Percentiles rank a stretch among this genome's conserved stretches.
Evolutionary conservation across 1,284 basidiomycete species (phyloP).

Genomic region (Apiotrichum gamsii): DNA sequence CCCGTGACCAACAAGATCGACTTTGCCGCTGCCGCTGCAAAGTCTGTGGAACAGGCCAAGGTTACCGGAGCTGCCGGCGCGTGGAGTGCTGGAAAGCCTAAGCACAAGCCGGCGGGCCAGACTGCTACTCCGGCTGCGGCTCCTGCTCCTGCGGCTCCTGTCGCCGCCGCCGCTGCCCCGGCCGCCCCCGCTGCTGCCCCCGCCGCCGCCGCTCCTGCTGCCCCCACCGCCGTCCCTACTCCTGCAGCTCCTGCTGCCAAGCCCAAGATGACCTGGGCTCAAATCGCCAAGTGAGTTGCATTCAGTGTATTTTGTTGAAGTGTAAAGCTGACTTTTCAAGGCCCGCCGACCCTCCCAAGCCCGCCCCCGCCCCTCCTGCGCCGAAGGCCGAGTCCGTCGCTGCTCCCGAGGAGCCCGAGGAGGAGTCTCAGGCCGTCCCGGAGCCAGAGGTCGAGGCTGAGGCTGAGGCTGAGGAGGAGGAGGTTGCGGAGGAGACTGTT

Average conservation of each 20-base stretch:
- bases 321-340: slow-evolving; percentile 15
- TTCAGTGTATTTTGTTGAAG: not conserved
- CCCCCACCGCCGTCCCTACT: not conserved
- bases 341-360: slow-evolving; percentile 47
- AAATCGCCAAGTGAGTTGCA: slow-evolving; percentile 46
- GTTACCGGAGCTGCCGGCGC: too few relatives aligned
- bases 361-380: slow-evolving; percentile 55
- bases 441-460: slow-evolving; percentile 17
- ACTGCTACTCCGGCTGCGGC: not conserved
- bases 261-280: slow-evolving; percentile 49
- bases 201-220: not conserved
- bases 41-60: not conserved
- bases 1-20: not conserved
- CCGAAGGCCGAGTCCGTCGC: slow-evolving; percentile 1
- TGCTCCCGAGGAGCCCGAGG: slow-evolving; percentile 26
- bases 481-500: slow-evolving; percentile 22
- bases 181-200: not conserved
- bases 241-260: not conserved
- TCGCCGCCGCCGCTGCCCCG: not conserved
- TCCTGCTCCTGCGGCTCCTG: not conserved
- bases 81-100: too few relatives aligned
- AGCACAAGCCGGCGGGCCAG: too few relatives aligned
- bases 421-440: slow-evolving; percentile 21
- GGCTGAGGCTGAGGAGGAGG: slow-evolving; percentile 6
- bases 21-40: not conserved